Conservation (phyloP, 345 rosid species). For the Ceriops zippeliana region DNA sequence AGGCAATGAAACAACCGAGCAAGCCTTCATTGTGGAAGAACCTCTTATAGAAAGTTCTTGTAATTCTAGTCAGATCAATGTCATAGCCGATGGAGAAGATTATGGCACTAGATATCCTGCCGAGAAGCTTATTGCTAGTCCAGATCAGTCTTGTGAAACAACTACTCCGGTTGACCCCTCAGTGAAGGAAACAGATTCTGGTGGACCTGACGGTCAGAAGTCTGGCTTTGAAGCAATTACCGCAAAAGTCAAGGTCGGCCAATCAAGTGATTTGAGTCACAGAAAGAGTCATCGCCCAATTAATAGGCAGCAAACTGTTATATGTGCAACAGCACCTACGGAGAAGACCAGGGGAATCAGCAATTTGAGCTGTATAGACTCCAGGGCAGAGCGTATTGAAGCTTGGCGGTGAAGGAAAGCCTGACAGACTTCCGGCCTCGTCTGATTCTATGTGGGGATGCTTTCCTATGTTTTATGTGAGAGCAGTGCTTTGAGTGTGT, state of each 20-base stretch:
- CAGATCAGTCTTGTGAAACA: slow-evolving; percentile 18
- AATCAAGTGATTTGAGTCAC: slow-evolving; percentile 37
- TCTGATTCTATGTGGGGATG: slow-evolving; percentile 11
- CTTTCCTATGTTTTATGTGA: slow-evolving; percentile 10
- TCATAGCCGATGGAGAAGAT: slow-evolving; percentile 28
- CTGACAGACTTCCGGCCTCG: neutral
- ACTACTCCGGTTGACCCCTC: slow-evolving; percentile 15
- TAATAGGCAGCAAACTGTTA: slow-evolving; percentile 30
- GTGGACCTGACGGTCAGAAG: slow-evolving; percentile 8
- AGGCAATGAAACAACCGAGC: slow-evolving; percentile 41
- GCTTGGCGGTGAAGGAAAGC: slow-evolving; percentile 37
- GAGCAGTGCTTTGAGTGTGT: slow-evolving; percentile 10
- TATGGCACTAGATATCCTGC: slow-evolving; percentile 11
- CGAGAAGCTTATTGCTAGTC: slow-evolving; percentile 10
- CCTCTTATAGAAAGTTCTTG: slow-evolving; percentile 30
- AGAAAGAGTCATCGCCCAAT: slow-evolving; percentile 26
- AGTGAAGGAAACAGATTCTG: slow-evolving; percentile 15
- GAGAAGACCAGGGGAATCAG: slow-evolving; percentile 43
- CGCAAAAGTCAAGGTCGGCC: slow-evolving; percentile 30
- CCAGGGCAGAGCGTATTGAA: slow-evolving; percentile 54
- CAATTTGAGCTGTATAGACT: slow-evolving; percentile 56
- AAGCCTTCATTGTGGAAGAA: slow-evolving; percentile 34
- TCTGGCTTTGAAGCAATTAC: slow-evolving; percentile 9
- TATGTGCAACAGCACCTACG: slow-evolving; percentile 26
- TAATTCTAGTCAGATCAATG: slow-evolving; percentile 24